Conservation (phyloP, 768 basidiomycete genomes). For the Hygrocybe coccinea region DNA sequence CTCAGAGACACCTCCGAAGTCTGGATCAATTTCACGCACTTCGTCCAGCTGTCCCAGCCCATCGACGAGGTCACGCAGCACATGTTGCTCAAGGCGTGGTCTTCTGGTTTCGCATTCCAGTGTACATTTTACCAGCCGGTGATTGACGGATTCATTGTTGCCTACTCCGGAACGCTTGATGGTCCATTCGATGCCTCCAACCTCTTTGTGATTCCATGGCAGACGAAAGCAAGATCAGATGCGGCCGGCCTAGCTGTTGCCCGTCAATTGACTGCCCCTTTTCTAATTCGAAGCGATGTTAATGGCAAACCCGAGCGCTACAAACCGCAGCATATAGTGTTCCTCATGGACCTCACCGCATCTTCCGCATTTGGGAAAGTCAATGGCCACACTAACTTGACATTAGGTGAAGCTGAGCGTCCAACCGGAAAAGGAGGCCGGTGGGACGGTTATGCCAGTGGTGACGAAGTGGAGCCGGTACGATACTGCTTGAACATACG, state of each 20-base stretch:
- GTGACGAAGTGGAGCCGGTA: background rate
- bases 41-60: slow-evolving; percentile 2
- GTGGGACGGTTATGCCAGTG: background rate
- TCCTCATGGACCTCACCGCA: slow-evolving; percentile 6
- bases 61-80: slow-evolving; percentile 1
- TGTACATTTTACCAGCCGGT: slow-evolving; percentile 1
- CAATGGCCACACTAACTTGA: background rate
- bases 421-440: background rate
- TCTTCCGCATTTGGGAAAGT: background rate
- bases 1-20: background rate
- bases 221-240: slow-evolving; percentile 1
- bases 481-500: slow-evolving; percentile 1
- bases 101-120: slow-evolving; percentile 3
- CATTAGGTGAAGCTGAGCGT: background rate
- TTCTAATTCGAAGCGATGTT: background rate
- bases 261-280: slow-evolving; percentile 3
- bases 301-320: background rate
- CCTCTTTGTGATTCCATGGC: background rate
- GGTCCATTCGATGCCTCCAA: slow-evolving; percentile 2
- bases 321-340: slow-evolving; percentile 3
- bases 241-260: background rate
- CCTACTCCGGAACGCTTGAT: slow-evolving; percentile 4
- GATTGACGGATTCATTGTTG: slow-evolving; percentile 3
- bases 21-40: slow-evolving; percentile 9
- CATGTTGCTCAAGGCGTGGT: slow-evolving; percentile 3